Conservation (phyloP, 345 rosid species). For the Acer yangbiense region DNA sequence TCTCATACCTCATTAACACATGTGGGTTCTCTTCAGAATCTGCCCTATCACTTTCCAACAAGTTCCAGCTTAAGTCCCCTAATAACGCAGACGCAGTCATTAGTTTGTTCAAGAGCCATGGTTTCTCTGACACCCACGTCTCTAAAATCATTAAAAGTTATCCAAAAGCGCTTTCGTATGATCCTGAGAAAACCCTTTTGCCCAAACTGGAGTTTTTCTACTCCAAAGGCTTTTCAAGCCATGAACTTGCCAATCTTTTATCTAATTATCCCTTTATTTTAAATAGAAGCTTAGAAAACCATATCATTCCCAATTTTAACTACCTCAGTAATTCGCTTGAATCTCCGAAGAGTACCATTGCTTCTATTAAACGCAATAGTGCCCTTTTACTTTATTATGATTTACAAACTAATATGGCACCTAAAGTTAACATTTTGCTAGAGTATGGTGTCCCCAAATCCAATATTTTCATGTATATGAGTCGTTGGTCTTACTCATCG, state of each 20-base stretch:
- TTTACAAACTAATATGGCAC: background rate
- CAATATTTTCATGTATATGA: slow-evolving; percentile 11
- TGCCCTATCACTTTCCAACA: slow-evolving; percentile 13
- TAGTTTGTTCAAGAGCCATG: slow-evolving; percentile 18
- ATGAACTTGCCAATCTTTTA: slow-evolving; percentile 19
- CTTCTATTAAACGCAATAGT: background rate
- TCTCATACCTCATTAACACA: slow-evolving; percentile 24
- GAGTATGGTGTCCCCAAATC: slow-evolving; percentile 30
- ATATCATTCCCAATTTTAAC: slow-evolving; percentile 30
- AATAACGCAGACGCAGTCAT: slow-evolving; percentile 16
- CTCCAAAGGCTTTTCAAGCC: slow-evolving; percentile 32
- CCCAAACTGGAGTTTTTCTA: slow-evolving; percentile 42
- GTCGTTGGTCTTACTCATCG: background rate
- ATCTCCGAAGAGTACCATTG: slow-evolving; percentile 13
- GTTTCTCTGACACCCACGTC: slow-evolving; percentile 35
- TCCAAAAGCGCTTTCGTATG: background rate
- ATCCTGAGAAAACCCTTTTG: slow-evolving; percentile 29
- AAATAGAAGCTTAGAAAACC: slow-evolving; percentile 25
- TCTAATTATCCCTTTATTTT: background rate
- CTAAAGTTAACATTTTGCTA: slow-evolving; percentile 16
- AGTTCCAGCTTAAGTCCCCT: background rate
- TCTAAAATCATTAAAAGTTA: slow-evolving; percentile 6
- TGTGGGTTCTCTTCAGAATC: slow-evolving; percentile 25
- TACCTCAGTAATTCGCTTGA: slow-evolving; percentile 18
- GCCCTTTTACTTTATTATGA: background rate